Evolutionary conservation across 371 early-diverging fungal genomes (phyloP).

Genomic region (Basidiobolus meristosporus): DNA sequence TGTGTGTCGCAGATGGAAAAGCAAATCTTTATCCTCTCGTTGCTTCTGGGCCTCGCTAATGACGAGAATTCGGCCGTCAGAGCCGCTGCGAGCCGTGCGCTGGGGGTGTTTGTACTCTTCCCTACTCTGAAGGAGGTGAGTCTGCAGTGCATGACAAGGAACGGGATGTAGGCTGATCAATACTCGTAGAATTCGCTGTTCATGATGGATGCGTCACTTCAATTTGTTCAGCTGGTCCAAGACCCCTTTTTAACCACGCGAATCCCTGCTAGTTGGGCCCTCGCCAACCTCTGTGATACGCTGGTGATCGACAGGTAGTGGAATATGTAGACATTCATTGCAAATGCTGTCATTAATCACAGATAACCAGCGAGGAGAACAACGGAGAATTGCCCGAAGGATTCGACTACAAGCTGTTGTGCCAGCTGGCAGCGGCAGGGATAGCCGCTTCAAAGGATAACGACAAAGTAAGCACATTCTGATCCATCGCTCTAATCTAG

Average conservation of each 20-base stretch:
- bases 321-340: conserved; percentile 1
- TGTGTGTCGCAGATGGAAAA: conserved; percentile 12
- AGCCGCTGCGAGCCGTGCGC: conserved; percentile 44
- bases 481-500: background rate
- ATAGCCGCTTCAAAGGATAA: conserved; percentile 43
- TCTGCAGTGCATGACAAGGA: conserved; percentile 6
- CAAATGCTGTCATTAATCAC: background rate
- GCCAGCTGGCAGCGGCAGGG: conserved; percentile 17
- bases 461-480: conserved; percentile 49
- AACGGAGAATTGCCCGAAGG: conserved; percentile 10
- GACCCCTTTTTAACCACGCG: conserved; percentile 33
- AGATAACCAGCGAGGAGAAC: background rate
- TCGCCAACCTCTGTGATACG: conserved; percentile 52
- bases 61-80: conserved; percentile 31
- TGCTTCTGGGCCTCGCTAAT: conserved; percentile 23
- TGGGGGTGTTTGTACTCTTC: conserved; percentile 43
- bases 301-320: conserved; percentile 25
- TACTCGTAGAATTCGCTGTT: conserved; percentile 23
- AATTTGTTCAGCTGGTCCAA: conserved; percentile 16
- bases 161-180: conserved; percentile 5
- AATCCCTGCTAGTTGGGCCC: conserved; percentile 54
- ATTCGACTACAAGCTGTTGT: conserved; percentile 16
- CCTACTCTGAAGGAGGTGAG: conserved; percentile 24
- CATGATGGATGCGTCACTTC: conserved; percentile 24
- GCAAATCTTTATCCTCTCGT: conserved; percentile 19